Evolutionary conservation across 768 basidiomycete species (phyloP).

Genomic region (Lactarius trivialis): DNA sequence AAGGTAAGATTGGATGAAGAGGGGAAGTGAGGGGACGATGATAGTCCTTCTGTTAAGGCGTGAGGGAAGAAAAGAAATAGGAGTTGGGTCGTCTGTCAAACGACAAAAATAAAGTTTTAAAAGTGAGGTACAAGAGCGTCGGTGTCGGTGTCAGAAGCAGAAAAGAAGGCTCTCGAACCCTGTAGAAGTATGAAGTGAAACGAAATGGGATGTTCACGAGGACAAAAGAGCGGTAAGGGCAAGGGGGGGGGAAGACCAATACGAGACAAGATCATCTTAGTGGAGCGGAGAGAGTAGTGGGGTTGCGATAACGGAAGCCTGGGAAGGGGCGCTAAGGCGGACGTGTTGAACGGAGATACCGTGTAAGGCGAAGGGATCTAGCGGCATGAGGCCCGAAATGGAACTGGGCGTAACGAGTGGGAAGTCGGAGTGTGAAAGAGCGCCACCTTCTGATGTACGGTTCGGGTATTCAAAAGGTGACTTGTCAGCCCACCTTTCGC

Average conservation of each 20-base stretch:
- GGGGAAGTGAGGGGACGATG: background rate
- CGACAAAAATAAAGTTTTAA: conserved; percentile 12
- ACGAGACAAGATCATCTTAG: background rate
- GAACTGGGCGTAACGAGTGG: conserved; percentile 10
- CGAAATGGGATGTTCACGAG: background rate
- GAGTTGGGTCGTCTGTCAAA: background rate
- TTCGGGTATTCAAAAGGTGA: background rate
- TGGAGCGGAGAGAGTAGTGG: background rate
- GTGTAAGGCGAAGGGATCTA: conserved; percentile 8
- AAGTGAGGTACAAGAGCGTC: background rate
- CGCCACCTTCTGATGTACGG: conserved; percentile 22
- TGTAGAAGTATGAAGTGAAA: background rate
- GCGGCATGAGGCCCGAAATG: conserved; percentile 6
- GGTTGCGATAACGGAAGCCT: conserved; percentile 17
- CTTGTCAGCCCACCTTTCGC: conserved; percentile 17
- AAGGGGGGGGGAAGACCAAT: background rate
- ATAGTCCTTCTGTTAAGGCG: background rate
- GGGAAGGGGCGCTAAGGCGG: conserved; percentile 5
- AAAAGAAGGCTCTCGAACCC: background rate
- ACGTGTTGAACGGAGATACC: conserved; percentile 14
- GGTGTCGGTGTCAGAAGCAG: background rate
- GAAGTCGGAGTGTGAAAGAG: conserved; percentile 15
- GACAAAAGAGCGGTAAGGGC: background rate
- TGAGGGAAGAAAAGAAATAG: background rate
- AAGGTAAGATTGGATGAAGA: background rate